Evolutionary conservation across 139 green algal genomes (phyloP), one percentile per base, ranked within the genome.

Genomic region (Picochlorum sp.): DNA sequence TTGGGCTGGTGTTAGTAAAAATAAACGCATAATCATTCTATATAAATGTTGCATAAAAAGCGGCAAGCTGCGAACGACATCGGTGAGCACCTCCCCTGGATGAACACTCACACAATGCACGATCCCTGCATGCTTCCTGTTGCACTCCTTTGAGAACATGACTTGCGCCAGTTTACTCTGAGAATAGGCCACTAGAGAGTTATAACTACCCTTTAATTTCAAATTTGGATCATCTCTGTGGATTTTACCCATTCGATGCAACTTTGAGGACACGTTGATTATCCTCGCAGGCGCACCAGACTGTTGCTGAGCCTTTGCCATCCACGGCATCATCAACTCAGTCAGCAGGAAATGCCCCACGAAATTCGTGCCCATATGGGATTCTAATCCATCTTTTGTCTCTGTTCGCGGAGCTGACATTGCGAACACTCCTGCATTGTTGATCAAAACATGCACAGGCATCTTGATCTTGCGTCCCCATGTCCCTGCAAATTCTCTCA

Each of bases 391-490:
- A 59, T 92, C 83, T 2, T 18, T 8, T 2, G 81, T 90, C 34
- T 77, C 62, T 51, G 67, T 26, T 41, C 81, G 67, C 2, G 62
- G 65, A n/a, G 50, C 85, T 11, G 45, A 45, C 62, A 75, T 71
- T 23, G 76, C 72, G 66, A 87, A 92, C 3, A 95, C 72, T 37
- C 88, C 89, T 3, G 88, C 89, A 64, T 96, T 96, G 84, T 94
- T 95, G 65, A 96, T 65, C 0, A 96, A 81, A 9, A 87, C 59
- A 59, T 96, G 83, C 56, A 95, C 72, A n/a, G 83, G 78, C 10
- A 71, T 65, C 57, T 64, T 20, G 2, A 18, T 50, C 10, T 64
- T 55, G 50, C 81, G 38, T 14, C 13, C 10, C 82, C 85, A 96
- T 4, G 50, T 49, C 3, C 63, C 31, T 0, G 61, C 76, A 78